Conservation (phyloP, 2,329 filamentous ascomycete genomes). For the Myriosclerotinia curreyana region DNA sequence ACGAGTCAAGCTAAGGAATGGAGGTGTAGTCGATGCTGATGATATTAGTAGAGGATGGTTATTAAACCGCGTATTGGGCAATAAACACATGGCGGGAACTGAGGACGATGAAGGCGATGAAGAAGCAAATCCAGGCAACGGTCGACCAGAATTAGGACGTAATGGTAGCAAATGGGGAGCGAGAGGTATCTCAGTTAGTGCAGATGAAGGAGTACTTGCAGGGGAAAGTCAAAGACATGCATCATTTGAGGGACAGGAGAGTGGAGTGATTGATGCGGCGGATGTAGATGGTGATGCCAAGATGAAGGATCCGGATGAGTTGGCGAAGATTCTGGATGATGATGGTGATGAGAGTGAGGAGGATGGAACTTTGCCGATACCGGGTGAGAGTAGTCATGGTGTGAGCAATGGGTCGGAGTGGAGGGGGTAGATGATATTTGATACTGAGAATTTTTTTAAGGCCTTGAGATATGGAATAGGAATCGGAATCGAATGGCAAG, state of each 20-base stretch:
- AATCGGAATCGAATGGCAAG: too few species aligned
- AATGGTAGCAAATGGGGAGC: slow-evolving; percentile 51
- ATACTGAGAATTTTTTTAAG: background rate
- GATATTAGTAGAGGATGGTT: slow-evolving; percentile 85
- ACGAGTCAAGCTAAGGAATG: slow-evolving; percentile 85
- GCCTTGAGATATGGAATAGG: too few species aligned
- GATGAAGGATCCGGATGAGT: slow-evolving; percentile 65
- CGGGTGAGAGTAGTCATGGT: slow-evolving; percentile 2
- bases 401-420: slow-evolving; percentile 19
- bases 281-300: slow-evolving; percentile 59
- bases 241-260: slow-evolving; percentile 43
- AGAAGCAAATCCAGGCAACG: slow-evolving; percentile 27
- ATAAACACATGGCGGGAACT: slow-evolving; percentile 53
- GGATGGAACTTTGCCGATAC: slow-evolving; percentile 4
- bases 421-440: background rate
- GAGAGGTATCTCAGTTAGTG: slow-evolving; percentile 63
- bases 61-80: slow-evolving; percentile 72
- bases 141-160: slow-evolving; percentile 17
- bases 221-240: slow-evolving; percentile 45
- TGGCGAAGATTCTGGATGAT: slow-evolving; percentile 58
- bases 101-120: slow-evolving; percentile 34
- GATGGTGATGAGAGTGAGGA: slow-evolving; percentile 45
- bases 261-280: slow-evolving; percentile 45
- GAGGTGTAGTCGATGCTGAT: slow-evolving; percentile 85
- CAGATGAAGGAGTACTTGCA: slow-evolving; percentile 58